phyloP scores from a whole-genome alignment of 1,284 basidiomycete genomes.

The Salmacisia buchloeana region DNA sequence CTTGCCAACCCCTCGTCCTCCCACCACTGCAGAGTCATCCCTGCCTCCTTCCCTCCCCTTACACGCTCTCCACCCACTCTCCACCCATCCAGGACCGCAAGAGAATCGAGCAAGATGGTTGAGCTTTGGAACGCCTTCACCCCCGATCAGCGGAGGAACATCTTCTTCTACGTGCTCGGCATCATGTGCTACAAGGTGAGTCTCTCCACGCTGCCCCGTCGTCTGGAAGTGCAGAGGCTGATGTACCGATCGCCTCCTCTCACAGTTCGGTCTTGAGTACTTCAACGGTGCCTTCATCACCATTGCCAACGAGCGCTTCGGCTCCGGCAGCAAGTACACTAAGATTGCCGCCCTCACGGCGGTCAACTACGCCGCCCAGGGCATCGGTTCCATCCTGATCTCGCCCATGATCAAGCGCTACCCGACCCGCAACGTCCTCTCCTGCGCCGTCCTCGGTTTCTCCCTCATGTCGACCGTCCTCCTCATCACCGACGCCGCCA shows the following conservation, averaged over 20 bases:
- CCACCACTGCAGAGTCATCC: background rate
- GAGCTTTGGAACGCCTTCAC: slow-evolving; percentile 22
- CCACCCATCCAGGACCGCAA: background rate
- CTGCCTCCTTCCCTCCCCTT: background rate
- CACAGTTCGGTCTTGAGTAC: slow-evolving; percentile 25
- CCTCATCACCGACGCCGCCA: slow-evolving; percentile 50
- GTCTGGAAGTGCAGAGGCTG: too few species aligned
- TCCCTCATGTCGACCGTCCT: slow-evolving; percentile 46
- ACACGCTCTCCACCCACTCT: background rate
- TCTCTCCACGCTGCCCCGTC: slow-evolving; percentile 8
- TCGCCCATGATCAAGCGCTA: slow-evolving; percentile 50
- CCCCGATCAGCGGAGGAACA: slow-evolving; percentile 35
- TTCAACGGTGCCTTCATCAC: slow-evolving; percentile 44
- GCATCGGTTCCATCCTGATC: slow-evolving; percentile 43
- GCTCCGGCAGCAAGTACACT: slow-evolving; percentile 28
- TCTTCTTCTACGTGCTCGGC: slow-evolving; percentile 34
- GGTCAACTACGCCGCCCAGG: slow-evolving; percentile 47
- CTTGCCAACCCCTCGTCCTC: background rate
- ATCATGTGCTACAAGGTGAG: slow-evolving; percentile 42
- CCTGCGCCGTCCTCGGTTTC: slow-evolving; percentile 47
- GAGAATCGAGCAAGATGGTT: background rate
- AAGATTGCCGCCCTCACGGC: slow-evolving; percentile 45
- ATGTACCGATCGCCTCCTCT: too few species aligned
- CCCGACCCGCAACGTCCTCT: slow-evolving; percentile 50
- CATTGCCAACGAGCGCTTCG: slow-evolving; percentile 42